Base-by-base conservation (phyloP, 163 green algal genomes). In the Coccomyxa subellipsoidea region DNA sequence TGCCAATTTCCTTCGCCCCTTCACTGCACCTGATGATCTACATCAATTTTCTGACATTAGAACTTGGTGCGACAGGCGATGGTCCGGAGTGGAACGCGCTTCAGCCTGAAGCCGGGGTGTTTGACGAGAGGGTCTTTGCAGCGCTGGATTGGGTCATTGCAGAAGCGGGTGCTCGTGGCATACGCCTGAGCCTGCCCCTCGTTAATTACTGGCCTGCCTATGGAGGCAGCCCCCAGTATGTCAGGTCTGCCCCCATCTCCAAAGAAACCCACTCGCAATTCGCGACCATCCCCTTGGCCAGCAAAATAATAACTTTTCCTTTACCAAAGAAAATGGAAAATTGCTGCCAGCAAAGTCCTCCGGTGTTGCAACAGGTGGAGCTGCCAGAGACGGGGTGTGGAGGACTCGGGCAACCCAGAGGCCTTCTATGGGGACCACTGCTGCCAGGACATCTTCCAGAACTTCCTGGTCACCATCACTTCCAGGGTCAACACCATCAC, bases 151-250 rank as follows among this genome's bases (percentile, higher is more conserved):
- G 38, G 69, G 71, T 92, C 27, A 10, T 92, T 15, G 75, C 76
- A 25, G 81, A 89, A 81, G 89, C 87, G 78, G 69, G 72, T 0
- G 35, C 29, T 25, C 77, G 82, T 15, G 72, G 83, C 27, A 80
- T 94, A 40, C 80, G 83, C 54, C 73, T 96, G 32, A 80, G 94
- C n/a, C 84, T 95, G 76, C 84, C 72, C 8, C 81, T 96, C 0
- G 90, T 84, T n/a, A 95, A 96, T 79, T 95, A 92, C 69, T 96
- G 92, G 92, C 8, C 80, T 18, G 88, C 95, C 25, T 96, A 93
- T 82, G 93, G 93, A 21, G 89, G 86, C 77, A 91, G 91, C 83
- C 4, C 36, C 0, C 81, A 87, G 40, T 92, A 92, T 66, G 86
- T 92, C 25, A 80, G 54, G 38, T 90, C 78, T 78, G 81, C 27